phyloP scores from a whole-genome alignment of 2,329 filamentous ascomycete genomes.

The Colletotrichum sp. region DNA sequence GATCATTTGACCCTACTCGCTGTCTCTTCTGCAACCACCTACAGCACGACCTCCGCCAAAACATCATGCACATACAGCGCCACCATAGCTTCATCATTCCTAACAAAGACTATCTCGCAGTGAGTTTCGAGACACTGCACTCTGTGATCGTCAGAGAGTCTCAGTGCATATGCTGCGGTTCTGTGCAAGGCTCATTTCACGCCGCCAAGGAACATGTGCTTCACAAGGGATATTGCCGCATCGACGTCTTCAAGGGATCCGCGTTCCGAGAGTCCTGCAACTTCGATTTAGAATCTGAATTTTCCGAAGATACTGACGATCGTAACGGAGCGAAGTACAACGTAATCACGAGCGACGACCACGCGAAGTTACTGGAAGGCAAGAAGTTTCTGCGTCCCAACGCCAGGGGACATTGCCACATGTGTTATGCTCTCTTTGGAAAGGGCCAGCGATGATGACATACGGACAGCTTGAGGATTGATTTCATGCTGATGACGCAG shows the following conservation, averaged over 20 bases:
- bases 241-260: conserved; percentile 38
- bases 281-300: neutral
- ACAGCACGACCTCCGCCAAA: conserved; percentile 35
- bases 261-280: conserved; percentile 47
- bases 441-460: neutral
- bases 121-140: conserved; percentile 50
- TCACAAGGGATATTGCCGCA: conserved; percentile 51
- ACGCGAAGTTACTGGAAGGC: neutral
- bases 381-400: neutral
- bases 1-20: conserved; percentile 29
- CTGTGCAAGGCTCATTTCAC: conserved; percentile 41
- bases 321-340: neutral
- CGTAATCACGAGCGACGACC: neutral
- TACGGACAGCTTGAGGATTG: rapidly evolving
- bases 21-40: conserved; percentile 48
- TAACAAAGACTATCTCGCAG: conserved; percentile 38
- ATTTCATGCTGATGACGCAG: rapidly evolving
- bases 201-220: conserved; percentile 57
- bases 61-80: conserved; percentile 52
- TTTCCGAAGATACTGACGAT: neutral
- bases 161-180: conserved; percentile 57
- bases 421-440: neutral
- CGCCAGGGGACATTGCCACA: neutral
- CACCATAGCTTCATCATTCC: conserved; percentile 51
- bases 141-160: conserved; percentile 51